These are phyloP conservation scores for Aurantiochytrium sp. DNA, from an alignment of 108 stramenopile genomes.

Conservation along the genomic window DNA sequence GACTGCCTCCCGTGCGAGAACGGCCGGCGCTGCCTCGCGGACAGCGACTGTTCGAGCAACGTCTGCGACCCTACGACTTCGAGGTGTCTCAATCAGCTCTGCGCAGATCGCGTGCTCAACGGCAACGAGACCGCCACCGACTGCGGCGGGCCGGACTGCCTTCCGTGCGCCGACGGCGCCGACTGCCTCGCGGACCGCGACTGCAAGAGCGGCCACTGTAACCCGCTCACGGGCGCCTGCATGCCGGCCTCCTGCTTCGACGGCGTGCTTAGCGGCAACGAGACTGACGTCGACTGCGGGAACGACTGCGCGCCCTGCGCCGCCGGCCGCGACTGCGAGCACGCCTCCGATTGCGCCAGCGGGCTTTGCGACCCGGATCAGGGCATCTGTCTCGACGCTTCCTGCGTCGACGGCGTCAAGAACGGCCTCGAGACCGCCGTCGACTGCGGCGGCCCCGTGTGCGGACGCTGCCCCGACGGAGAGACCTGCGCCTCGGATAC, in stretches of 20 bases:
- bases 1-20: constrained; percentile 23
- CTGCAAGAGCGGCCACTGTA: constrained; percentile 3
- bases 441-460: constrained; percentile 3
- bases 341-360: not conserved
- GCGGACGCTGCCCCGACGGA: not conserved
- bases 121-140: constrained; percentile 31
- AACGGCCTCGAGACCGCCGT: constrained; percentile 15
- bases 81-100: not conserved
- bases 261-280: constrained; percentile 11
- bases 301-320: not conserved
- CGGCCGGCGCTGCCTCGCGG: not conserved
- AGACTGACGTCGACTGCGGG: constrained; percentile 18
- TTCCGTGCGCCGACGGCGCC: not conserved
- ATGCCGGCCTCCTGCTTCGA: constrained; percentile 8
- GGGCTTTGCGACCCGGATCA: not conserved
- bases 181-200: not conserved
- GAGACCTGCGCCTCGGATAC: not conserved
- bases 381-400: not conserved
- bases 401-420: not conserved
- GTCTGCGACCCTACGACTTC: not conserved
- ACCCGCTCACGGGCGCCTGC: not conserved
- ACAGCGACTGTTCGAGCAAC: constrained; percentile 13
- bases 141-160: constrained; percentile 31
- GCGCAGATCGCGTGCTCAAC: constrained; percentile 24
- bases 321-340: not conserved